phyloP scores from a whole-genome alignment of 805 yeast species.

The Sugiyamaella floridensis region DNA sequence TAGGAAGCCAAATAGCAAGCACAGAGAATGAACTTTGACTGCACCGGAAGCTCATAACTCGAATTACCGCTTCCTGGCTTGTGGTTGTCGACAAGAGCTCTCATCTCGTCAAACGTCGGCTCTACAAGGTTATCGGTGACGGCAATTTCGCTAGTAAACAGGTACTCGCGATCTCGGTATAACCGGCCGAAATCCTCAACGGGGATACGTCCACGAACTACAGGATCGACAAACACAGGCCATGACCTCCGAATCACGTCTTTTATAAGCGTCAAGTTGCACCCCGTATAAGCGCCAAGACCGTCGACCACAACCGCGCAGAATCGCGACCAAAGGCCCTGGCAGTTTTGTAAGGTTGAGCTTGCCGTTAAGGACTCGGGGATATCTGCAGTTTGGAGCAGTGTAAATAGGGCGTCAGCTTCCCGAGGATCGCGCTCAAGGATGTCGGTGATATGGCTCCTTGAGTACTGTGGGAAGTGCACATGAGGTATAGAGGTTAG shows the following conservation, averaged over 20 bases:
- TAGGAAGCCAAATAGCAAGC: conserved; percentile 82
- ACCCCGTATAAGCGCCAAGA: conserved; percentile 40
- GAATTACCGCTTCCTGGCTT: not conserved
- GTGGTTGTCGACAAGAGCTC: not conserved
- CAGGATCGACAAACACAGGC: conserved; percentile 29
- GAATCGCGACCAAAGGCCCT: conserved; percentile 38
- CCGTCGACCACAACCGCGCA: conserved; percentile 39
- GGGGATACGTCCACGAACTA: conserved; percentile 9
- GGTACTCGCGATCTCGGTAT: conserved; percentile 19
- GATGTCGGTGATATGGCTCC: conserved; percentile 34
- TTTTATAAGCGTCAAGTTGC: conserved; percentile 31
- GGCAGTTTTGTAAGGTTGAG: not conserved
- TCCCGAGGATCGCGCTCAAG: conserved; percentile 21
- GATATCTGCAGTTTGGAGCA: not conserved
- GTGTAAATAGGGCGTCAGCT: conserved; percentile 5
- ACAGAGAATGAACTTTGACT: conserved; percentile 64
- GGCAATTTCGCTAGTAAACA: conserved; percentile 23
- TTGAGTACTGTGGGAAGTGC: conserved; percentile 37
- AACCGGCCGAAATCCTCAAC: conserved; percentile 19
- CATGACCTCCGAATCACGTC: conserved; percentile 24
- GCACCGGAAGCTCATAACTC: conserved; percentile 44
- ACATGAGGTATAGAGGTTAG: conserved; percentile 40
- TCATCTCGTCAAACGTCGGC: conserved; percentile 7
- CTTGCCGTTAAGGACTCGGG: not conserved
- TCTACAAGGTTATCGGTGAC: conserved; percentile 18